Conservation (phyloP, 2,329 filamentous ascomycete species). For the Fusarium nygamai region DNA sequence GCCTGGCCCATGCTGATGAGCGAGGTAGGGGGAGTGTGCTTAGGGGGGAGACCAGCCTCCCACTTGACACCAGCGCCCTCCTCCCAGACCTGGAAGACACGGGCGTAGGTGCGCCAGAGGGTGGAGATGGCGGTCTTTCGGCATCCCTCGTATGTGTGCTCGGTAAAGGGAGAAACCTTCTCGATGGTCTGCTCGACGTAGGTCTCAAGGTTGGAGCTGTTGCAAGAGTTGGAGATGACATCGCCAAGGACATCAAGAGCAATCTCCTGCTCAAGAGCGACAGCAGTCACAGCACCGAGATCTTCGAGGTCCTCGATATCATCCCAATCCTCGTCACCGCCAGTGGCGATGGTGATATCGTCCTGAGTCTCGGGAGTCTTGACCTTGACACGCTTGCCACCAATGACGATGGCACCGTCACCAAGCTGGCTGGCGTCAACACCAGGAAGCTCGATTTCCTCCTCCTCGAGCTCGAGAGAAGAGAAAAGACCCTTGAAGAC, state of each 20-base stretch:
- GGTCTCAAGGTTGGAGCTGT: slow-evolving; percentile 75
- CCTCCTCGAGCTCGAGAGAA: slow-evolving; percentile 87
- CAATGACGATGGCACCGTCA: slow-evolving; percentile 79
- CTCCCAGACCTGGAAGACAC: slow-evolving; percentile 88
- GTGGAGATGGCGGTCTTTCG: slow-evolving; percentile 92
- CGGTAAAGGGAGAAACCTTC: slow-evolving; percentile 80
- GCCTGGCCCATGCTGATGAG: slow-evolving; percentile 87
- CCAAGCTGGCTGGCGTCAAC: slow-evolving; percentile 66
- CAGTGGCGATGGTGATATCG: slow-evolving; percentile 64
- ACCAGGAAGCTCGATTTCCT: slow-evolving; percentile 83
- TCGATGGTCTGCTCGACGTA: slow-evolving; percentile 92
- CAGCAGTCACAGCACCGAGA: slow-evolving; percentile 85
- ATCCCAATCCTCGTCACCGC: slow-evolving; percentile 64
- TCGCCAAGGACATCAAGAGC: slow-evolving; percentile 95
- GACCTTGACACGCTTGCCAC: slow-evolving; percentile 87
- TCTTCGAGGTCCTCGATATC: slow-evolving; percentile 82
- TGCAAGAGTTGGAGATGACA: slow-evolving; percentile 86
- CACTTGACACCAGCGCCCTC: slow-evolving; percentile 80
- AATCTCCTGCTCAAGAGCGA: slow-evolving; percentile 97
- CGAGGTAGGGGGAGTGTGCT: slow-evolving; percentile 80
- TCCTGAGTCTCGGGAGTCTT: slow-evolving; percentile 65
- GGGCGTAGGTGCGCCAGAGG: slow-evolving; percentile 91
- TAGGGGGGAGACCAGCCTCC: slow-evolving; percentile 86
- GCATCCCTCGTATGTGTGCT: slow-evolving; percentile 92
- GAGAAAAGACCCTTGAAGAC: slow-evolving; percentile 84